Evolutionary conservation across 2,329 filamentous ascomycete species (phyloP).

Genomic region (Aspergillus tubingensis): DNA sequence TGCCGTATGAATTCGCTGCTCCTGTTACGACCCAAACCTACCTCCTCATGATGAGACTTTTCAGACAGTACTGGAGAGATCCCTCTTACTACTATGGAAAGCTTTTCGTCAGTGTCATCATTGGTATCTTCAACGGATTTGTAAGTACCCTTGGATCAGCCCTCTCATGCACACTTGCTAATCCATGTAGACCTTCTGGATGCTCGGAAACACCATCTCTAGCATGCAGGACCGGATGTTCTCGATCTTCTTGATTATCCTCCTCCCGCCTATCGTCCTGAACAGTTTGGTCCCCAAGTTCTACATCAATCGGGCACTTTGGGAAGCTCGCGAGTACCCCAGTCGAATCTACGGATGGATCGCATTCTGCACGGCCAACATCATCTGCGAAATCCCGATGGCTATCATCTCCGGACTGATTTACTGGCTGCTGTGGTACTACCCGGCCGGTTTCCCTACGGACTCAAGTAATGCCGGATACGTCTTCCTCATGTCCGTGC

Average conservation of each 20-base stretch:
- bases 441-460: slow-evolving; percentile 67
- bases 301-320: slow-evolving; percentile 70
- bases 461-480: slow-evolving; percentile 69
- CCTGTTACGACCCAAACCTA: slow-evolving; percentile 63
- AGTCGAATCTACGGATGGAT: slow-evolving; percentile 76
- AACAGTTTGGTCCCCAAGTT: slow-evolving; percentile 78
- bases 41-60: slow-evolving; percentile 69
- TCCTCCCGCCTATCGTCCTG: slow-evolving; percentile 70
- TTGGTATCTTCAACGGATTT: slow-evolving; percentile 78
- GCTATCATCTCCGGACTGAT: slow-evolving; percentile 65
- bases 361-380: slow-evolving; percentile 72
- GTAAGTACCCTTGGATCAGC: slow-evolving; percentile 13
- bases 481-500: slow-evolving; percentile 73
- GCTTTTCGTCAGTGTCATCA: slow-evolving; percentile 69
- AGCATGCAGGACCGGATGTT: slow-evolving; percentile 80
- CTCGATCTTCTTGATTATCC: slow-evolving; percentile 65
- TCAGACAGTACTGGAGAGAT: slow-evolving; percentile 73
- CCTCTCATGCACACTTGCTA: background rate
- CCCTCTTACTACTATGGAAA: slow-evolving; percentile 77
- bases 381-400: slow-evolving; percentile 71
- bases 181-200: slow-evolving; percentile 63
- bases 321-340: slow-evolving; percentile 72
- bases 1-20: slow-evolving; percentile 65
- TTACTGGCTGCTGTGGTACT: slow-evolving; percentile 79
- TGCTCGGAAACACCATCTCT: slow-evolving; percentile 63